A percentile compares a stretch with the other conserved stretches of the same genome.
Conservation (phyloP, 139 green algal species). For the Chlamydomonas sp. region DNA sequence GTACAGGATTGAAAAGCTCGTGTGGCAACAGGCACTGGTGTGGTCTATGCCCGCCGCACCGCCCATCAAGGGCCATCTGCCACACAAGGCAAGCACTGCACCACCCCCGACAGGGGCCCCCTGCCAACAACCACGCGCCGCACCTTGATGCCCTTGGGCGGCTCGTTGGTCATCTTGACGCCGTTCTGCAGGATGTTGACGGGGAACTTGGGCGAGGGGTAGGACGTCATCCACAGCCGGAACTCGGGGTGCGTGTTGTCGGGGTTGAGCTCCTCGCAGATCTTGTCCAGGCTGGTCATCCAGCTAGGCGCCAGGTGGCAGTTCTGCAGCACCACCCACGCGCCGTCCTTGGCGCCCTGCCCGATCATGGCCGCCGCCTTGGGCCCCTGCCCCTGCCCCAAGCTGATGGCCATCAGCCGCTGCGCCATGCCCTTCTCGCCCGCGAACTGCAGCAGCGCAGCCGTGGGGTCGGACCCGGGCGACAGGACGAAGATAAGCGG, state of each 20-base stretch:
- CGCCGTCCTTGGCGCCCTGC: conserved; percentile 54
- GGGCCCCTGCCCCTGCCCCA: conserved; percentile 79
- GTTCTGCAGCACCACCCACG: conserved; percentile 79
- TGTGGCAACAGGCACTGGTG: too few relatives aligned
- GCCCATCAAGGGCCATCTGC: too few relatives aligned
- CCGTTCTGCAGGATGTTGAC: conserved; percentile 78
- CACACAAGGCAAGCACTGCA: too few relatives aligned
- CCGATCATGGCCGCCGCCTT: conserved; percentile 81
- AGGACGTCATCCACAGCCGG: conserved; percentile 78
- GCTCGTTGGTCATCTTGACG: conserved; percentile 89
- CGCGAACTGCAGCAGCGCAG: conserved; percentile 68
- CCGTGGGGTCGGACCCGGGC: conserved; percentile 75
- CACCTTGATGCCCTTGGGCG: conserved; percentile 68
- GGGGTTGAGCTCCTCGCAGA: conserved; percentile 77
- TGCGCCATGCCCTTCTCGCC: conserved; percentile 63
- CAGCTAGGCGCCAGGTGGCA: conserved; percentile 79
- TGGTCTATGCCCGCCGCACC: too few relatives aligned
- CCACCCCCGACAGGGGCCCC: too few relatives aligned
- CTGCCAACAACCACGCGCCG: neutral
- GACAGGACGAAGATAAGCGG: conserved; percentile 84
- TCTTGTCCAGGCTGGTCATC: conserved; percentile 79
- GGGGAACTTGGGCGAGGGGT: conserved; percentile 75
- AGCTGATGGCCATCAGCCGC: conserved; percentile 67
- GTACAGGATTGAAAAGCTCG: too few relatives aligned
- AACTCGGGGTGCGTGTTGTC: conserved; percentile 72